phyloP scores from a whole-genome alignment of 441 rosid genomes.

The Isatis lusitanica region DNA sequence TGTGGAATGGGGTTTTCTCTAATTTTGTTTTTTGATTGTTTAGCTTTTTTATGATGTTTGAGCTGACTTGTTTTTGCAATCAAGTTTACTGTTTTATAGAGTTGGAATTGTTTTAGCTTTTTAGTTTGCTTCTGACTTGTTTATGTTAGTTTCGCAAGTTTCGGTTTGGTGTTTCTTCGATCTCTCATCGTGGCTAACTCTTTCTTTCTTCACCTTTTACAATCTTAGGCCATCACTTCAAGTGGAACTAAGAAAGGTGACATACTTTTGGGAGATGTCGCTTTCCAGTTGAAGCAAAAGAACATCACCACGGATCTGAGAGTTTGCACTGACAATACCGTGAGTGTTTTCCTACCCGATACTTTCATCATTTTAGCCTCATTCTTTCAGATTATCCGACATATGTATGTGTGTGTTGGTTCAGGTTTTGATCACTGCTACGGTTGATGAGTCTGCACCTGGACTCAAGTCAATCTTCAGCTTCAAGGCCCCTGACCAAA shows the following conservation, averaged over 20 bases:
- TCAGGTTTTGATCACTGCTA: constrained; percentile 76
- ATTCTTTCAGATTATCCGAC: neutral
- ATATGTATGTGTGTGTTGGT: neutral
- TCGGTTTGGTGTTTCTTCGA: neutral
- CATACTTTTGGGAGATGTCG: constrained; percentile 61
- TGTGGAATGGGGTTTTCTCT: neutral
- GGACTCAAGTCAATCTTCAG: constrained; percentile 79
- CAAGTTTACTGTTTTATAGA: too few species aligned
- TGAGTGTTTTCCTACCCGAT: constrained; percentile 32
- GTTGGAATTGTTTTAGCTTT: neutral
- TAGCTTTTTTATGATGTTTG: too few species aligned
- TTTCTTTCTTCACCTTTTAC: neutral
- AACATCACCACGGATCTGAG: constrained; percentile 79
- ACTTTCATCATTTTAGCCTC: neutral
- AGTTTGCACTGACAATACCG: constrained; percentile 83
- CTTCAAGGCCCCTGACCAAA: constrained; percentile 83
- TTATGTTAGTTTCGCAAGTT: constrained; percentile 51
- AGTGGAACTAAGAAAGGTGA: constrained; percentile 82
- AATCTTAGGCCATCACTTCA: constrained; percentile 73
- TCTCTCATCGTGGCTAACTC: neutral
- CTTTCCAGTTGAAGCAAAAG: constrained; percentile 76
- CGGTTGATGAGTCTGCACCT: constrained; percentile 81
- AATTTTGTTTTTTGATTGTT: neutral
- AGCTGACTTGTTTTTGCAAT: too few species aligned
- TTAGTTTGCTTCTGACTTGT: constrained; percentile 2